Percentiles rank a stretch among this genome's conserved stretches.
Evolutionary conservation across 768 basidiomycete genomes (phyloP).

Genomic region (Multifurca ochricompacta): DNA sequence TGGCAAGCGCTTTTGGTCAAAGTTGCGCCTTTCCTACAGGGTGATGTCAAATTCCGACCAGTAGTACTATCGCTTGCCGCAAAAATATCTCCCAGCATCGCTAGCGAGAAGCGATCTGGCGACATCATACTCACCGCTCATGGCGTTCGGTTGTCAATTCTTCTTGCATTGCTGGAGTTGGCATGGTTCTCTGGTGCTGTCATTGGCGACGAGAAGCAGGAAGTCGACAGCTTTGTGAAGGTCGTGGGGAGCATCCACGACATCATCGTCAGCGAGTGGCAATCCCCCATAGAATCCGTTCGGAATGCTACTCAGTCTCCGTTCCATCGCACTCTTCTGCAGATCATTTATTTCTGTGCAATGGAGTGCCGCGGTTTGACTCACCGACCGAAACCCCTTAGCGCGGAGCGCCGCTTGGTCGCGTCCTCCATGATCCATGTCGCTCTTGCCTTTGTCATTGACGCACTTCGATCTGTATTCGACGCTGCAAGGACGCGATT

Average conservation of each 20-base stretch:
- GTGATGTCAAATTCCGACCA: conserved; percentile 47
- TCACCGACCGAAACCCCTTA: conserved; percentile 41
- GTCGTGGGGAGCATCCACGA: conserved; percentile 53
- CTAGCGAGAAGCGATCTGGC: conserved; percentile 61
- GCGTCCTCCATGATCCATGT: conserved; percentile 56
- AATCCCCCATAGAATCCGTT: conserved; percentile 67
- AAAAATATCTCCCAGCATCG: conserved; percentile 57
- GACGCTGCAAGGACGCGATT: conserved; percentile 48
- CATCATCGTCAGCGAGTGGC: conserved; percentile 66
- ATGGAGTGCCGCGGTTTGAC: conserved; percentile 51
- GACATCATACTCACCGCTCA: conserved; percentile 85
- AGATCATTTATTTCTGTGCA: conserved; percentile 71
- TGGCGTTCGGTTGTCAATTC: conserved; percentile 59
- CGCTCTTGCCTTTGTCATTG: conserved; percentile 56
- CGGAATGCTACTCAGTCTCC: conserved; percentile 53
- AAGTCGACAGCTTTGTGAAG: conserved; percentile 51
- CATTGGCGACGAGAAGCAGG: conserved; percentile 32
- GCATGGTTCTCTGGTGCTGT: conserved; percentile 64
- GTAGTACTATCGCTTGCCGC: conserved; percentile 51
- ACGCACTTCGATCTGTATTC: conserved; percentile 57
- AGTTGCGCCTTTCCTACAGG: conserved; percentile 54
- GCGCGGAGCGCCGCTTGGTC: conserved; percentile 53
- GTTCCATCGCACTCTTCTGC: conserved; percentile 75
- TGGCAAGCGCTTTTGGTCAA: conserved; percentile 71
- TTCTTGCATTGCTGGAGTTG: conserved; percentile 72